A percentile compares a stretch with the other conserved stretches of the same genome.
These are phyloP conservation scores for Mortierella alpina DNA, from an alignment of 192 early-diverging fungal genomes.

Conservation along the genomic window DNA sequence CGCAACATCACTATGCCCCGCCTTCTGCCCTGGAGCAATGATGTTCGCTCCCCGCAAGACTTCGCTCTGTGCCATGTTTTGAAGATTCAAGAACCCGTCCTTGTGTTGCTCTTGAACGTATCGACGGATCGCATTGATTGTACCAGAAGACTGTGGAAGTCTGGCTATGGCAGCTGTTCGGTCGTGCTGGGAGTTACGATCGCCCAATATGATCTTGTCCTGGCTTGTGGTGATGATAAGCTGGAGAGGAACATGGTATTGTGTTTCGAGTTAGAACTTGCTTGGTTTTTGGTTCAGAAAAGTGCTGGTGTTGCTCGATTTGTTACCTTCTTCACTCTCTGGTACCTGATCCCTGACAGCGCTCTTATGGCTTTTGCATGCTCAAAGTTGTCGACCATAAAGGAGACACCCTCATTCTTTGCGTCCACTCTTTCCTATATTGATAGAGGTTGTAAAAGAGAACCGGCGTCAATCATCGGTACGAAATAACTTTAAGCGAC, in stretches of 20 bases:
- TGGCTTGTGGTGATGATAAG: conserved; percentile 25
- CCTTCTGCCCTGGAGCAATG: conserved; percentile 18
- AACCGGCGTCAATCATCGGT: too few species aligned
- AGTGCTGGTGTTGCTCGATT: too few species aligned
- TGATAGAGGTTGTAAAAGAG: too few species aligned
- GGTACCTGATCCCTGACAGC: too few species aligned
- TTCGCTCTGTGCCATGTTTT: conserved; percentile 29
- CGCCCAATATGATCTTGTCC: background rate
- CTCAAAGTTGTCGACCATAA: too few species aligned
- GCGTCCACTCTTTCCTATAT: too few species aligned
- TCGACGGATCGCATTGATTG: conserved; percentile 26
- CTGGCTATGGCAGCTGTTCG: background rate
- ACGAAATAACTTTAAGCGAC: too few species aligned
- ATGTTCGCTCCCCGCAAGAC: conserved; percentile 19
- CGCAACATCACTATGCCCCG: conserved; percentile 24
- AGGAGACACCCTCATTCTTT: too few species aligned
- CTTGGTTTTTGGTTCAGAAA: too few species aligned
- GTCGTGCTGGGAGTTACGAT: background rate
- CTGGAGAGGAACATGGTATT: background rate
- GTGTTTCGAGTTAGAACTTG: too few species aligned
- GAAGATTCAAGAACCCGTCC: conserved; percentile 30
- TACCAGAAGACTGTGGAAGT: background rate
- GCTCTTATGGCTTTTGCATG: too few species aligned
- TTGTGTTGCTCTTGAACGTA: conserved; percentile 24
- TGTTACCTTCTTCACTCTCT: too few species aligned